Evolutionary conservation across 73 alveolate species (phyloP).

Genomic region (Paramecium sonneborni): DNA sequence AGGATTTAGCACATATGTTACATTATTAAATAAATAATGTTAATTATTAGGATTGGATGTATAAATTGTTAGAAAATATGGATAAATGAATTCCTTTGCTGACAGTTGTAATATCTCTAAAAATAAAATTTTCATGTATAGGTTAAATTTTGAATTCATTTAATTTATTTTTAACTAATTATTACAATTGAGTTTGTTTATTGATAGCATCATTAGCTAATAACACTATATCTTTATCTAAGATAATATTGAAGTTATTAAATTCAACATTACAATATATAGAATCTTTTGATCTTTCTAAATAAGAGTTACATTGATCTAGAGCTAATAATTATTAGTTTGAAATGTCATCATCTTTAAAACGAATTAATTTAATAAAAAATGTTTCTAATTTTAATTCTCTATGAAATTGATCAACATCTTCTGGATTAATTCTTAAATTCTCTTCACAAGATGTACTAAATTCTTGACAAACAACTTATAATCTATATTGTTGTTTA

Average conservation of each 20-base stretch:
- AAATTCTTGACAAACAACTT: not conserved
- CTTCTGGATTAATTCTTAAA: slow-evolving; percentile 37
- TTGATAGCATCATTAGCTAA: not conserved
- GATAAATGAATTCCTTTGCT: not conserved
- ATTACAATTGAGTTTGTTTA: not conserved
- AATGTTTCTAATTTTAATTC: slow-evolving; percentile 7
- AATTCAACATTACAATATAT: slow-evolving; percentile 1
- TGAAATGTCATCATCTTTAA: slow-evolving; percentile 6
- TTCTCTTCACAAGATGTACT: not conserved
- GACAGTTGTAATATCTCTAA: not conserved
- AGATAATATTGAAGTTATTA: not conserved
- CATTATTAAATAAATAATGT: not conserved
- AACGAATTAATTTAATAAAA: slow-evolving; percentile 15
- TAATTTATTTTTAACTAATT: not conserved
- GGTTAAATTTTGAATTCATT: slow-evolving; percentile 16
- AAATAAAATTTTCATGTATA: not conserved
- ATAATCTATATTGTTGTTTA: slow-evolving; percentile 19
- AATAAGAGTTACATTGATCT: not conserved
- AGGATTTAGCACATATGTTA: not conserved
- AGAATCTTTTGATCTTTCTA: slow-evolving; percentile 43
- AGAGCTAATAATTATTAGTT: slow-evolving; percentile 23
- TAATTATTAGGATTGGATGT: not conserved
- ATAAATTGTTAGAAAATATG: not conserved
- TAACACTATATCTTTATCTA: slow-evolving; percentile 26
- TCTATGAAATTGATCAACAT: slow-evolving; percentile 38